Evolutionary conservation across 768 basidiomycete genomes (phyloP), one percentile per base, ranked within the genome.

Genomic region (Naganishia onofrii): DNA sequence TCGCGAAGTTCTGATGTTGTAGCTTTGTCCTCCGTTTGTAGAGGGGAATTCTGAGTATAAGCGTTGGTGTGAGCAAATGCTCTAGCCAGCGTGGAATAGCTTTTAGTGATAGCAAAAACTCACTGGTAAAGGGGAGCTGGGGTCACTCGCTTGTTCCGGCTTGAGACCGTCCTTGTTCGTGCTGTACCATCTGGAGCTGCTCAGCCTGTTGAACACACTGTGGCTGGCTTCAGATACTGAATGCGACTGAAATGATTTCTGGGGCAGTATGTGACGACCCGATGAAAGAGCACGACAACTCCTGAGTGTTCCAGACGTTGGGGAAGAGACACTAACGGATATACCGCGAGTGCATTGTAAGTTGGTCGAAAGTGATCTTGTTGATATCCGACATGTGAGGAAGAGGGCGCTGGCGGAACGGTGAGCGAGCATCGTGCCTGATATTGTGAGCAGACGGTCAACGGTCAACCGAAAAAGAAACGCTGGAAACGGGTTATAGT

Each of bases 1-100:
- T 80, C 79, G 23, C 73, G 74, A 15, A 80, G 70, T 42, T 80
- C 79, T 21, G 56, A 28, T 28, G 53, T n/a, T 31, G 36, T 34
- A 21, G 56, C 5, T 31, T 38, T 38, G 29, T 38, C 31, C 6
- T 38, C 56, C 17, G 56, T 21, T 8, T 3, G n/a, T 31, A 51
- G 28, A 53, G 32, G 28, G 5, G 44, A 8, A 29, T 42, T 26
- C 36, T 42, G 38, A 4, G 48, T 1, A 51, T 51, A 3, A 3
- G 12, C 5, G 23, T 17, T n/a, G 1, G 19, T 5, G 48, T 51
- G 3, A 51, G 3, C 5, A 26, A 13, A n/a, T 3, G 3, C 3
- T 12, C 48, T n/a, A n/a, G n/a, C 13, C 48, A 12, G 48, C 13
- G 12, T 8, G 3, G 19, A 23, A 26, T 3, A n/a, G n/a, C n/a